phyloP scores from a whole-genome alignment of 2,329 filamentous ascomycete genomes.

The Hypoxylon sp. region DNA sequence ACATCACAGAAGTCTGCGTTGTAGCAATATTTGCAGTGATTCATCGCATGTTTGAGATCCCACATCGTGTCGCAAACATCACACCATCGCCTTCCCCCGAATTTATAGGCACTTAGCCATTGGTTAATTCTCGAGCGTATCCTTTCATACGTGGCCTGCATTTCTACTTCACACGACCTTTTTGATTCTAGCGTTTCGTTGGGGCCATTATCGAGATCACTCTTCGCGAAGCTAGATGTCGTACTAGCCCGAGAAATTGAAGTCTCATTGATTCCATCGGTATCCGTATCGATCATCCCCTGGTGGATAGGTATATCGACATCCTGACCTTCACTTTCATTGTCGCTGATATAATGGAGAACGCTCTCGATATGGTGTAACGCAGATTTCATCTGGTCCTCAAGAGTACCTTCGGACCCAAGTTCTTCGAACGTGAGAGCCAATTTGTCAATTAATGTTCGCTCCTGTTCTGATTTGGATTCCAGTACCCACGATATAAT shows the following conservation, averaged over 20 bases:
- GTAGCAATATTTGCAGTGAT: slow-evolving; percentile 27
- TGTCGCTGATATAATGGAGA: not conserved
- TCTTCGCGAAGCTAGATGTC: not conserved
- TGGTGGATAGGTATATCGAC: not conserved
- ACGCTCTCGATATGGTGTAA: not conserved
- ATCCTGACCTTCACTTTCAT: not conserved
- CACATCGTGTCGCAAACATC: slow-evolving; percentile 17
- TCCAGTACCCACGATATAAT: slow-evolving; percentile 11
- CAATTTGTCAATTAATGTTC: not conserved
- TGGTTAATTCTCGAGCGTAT: not conserved
- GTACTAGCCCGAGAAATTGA: not conserved
- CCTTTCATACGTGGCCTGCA: not conserved
- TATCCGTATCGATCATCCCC: not conserved
- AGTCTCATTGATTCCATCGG: not conserved
- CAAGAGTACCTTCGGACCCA: not conserved
- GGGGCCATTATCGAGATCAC: not conserved
- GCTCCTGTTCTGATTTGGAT: slow-evolving; percentile 3
- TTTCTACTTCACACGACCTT: not conserved
- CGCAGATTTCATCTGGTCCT: slow-evolving; percentile 4
- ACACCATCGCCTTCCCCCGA: slow-evolving; percentile 1
- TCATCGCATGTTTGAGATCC: slow-evolving; percentile 17
- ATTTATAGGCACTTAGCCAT: not conserved
- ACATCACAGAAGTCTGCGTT: slow-evolving; percentile 26
- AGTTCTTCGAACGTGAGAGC: not conserved
- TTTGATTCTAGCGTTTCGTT: not conserved